Base-by-base conservation (phyloP, 441 rosid genomes). In the Croton laevigatus region DNA sequence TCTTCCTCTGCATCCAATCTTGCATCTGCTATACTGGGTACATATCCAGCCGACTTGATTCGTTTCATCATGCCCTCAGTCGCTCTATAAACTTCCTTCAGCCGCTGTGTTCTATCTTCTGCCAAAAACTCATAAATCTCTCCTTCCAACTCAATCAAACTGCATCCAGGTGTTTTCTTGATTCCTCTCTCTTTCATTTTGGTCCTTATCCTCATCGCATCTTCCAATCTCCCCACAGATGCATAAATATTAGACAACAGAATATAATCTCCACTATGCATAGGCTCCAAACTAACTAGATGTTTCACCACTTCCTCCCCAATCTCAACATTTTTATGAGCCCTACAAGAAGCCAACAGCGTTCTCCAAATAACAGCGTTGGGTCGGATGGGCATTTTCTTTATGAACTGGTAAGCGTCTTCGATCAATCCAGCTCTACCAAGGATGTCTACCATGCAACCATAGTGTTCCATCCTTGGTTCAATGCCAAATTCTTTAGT, bases 381-480 rank as follows among this genome's bases (percentile, higher is more conserved):
- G 44, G 71, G 64, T 23, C 48, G 42, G n/a, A 58, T 44, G 3
- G 64, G 71, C 71, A 57, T 68, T 68, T 68, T 27, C 64, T 68
- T 44, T 44, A 68, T 32, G 17, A 57, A 68, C n/a, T 57, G 54
- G 27, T 68, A 68, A 16, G 71, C 71, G 37, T 68, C 71, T 45
- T 57, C 38, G 20, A 68, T 68, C 71, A 68, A 58, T 44, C 32
- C 71, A 58, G 63, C 71, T 68, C 71, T 68, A 6, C 71, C 64
- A 22, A 68, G 64, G 19, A 68, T 22, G 49, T 68, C 71, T 17
- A 68, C 71, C 49, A 68, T 68, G 55, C 54, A 40, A 17, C 71
- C 71, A n/a, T 68, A 68, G 27, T 69, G 72, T 27, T 69, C 64
- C 72, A 58, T 55, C 65, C 72, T 69, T 17, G 72, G 72, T 69